phyloP scores from a whole-genome alignment of 2,329 filamentous ascomycete genomes.

The Botrytis hyacinthi region DNA sequence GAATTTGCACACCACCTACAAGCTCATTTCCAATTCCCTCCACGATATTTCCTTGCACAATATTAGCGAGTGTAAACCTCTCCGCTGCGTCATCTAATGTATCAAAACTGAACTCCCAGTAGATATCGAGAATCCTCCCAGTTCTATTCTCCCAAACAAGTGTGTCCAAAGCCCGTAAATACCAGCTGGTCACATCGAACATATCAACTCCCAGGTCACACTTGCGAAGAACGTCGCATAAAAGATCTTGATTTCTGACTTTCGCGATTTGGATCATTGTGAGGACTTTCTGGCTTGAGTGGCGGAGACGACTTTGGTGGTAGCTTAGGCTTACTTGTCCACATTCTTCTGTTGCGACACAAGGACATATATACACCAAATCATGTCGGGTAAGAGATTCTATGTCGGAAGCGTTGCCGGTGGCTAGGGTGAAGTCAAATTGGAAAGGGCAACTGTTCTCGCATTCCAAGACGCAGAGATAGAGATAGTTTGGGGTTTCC shows the following conservation, averaged over 20 bases:
- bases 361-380: background rate
- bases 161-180: background rate
- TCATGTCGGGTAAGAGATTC: background rate
- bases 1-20: background rate
- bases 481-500: background rate
- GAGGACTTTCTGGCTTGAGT: background rate
- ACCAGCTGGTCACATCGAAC: background rate
- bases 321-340: background rate
- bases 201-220: background rate
- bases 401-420: background rate
- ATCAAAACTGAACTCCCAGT: background rate
- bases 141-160: conserved; percentile 1
- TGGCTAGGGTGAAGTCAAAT: background rate
- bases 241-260: background rate
- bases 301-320: background rate
- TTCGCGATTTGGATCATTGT: background rate
- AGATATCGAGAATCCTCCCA: background rate
- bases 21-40: background rate
- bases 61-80: background rate
- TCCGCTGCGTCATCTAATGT: background rate
- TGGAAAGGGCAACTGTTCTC: background rate
- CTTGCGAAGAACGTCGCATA: background rate
- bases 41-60: background rate
- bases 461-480: background rate
- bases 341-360: background rate